phyloP scores from a whole-genome alignment of 2,329 filamentous ascomycete genomes.

The Purpureocillium lavendulum region DNA sequence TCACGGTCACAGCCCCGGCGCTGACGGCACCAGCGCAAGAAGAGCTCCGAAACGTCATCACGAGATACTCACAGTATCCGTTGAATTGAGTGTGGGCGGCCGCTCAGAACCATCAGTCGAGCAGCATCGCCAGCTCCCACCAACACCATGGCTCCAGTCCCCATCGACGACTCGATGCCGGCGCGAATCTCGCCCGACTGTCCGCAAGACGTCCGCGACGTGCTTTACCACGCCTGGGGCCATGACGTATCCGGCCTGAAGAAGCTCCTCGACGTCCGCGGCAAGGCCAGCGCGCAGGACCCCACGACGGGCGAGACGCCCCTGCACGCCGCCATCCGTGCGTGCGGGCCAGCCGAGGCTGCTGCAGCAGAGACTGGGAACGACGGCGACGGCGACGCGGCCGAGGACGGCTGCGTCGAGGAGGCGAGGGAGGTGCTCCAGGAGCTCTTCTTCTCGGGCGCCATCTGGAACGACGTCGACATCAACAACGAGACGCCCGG shows the following conservation, averaged over 20 bases:
- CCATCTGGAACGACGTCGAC: constrained; percentile 97
- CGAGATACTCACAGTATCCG: too few species aligned
- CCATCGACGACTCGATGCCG: constrained; percentile 40
- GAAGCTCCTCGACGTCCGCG: constrained; percentile 57
- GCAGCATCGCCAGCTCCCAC: not conserved
- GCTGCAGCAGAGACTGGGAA: constrained; percentile 5
- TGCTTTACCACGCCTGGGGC: constrained; percentile 47
- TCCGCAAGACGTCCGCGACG: constrained; percentile 39
- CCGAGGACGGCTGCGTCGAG: constrained; percentile 38
- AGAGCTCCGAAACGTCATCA: too few species aligned
- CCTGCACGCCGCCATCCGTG: constrained; percentile 82
- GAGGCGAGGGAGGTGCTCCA: constrained; percentile 60
- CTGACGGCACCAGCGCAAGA: too few species aligned
- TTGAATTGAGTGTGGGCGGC: too few species aligned
- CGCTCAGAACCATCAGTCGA: too few species aligned
- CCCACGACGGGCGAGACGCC: constrained; percentile 78
- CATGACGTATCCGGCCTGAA: constrained; percentile 60
- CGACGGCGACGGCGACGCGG: constrained; percentile 16
- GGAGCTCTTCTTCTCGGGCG: constrained; percentile 76
- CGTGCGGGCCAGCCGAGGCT: constrained; percentile 42
- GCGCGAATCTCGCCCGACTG: constrained; percentile 45
- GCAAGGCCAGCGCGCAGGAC: constrained; percentile 69
- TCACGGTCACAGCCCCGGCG: too few species aligned
- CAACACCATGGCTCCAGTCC: constrained; percentile 10
- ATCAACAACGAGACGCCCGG: constrained; percentile 81